phyloP scores from a whole-genome alignment of 768 basidiomycete genomes.

The Phaeotremella fagi region DNA sequence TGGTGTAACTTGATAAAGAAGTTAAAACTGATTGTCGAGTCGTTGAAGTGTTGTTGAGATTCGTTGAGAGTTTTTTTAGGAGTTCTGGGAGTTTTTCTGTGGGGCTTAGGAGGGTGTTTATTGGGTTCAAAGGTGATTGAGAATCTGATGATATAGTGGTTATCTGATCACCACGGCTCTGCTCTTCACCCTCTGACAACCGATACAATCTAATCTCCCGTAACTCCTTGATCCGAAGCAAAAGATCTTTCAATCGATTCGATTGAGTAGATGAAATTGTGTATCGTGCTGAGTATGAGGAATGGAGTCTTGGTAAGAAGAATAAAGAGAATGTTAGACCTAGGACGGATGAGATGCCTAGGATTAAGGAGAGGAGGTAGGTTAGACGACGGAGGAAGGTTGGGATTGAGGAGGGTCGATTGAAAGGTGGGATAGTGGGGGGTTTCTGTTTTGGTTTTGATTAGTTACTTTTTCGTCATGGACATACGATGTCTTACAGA shows the following conservation, averaged over 20 bases:
- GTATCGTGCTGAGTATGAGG: slow-evolving; percentile 42
- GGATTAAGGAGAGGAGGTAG: slow-evolving; percentile 34
- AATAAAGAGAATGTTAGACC: slow-evolving; percentile 35
- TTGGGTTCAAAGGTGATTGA: no score
- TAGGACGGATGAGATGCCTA: slow-evolving; percentile 28
- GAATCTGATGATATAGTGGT: no score
- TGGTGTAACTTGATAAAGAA: slow-evolving; percentile 38
- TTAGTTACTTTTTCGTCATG: not conserved
- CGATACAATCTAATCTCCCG: not conserved
- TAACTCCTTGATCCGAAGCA: slow-evolving; percentile 16
- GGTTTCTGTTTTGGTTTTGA: slow-evolving; percentile 1
- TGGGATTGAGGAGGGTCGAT: slow-evolving; percentile 3
- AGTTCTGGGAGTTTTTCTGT: not conserved
- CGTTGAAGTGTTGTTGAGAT: slow-evolving; percentile 35
- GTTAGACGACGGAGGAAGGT: slow-evolving; percentile 28
- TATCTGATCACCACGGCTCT: no score
- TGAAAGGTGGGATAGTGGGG: not conserved
- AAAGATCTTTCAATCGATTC: slow-evolving; percentile 7
- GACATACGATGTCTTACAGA: not conserved
- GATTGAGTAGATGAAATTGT: slow-evolving; percentile 38
- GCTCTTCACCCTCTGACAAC: not conserved
- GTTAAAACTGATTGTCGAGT: slow-evolving; percentile 45
- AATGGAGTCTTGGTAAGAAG: slow-evolving; percentile 42
- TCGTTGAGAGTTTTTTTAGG: slow-evolving; percentile 18
- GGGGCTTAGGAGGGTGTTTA: not conserved